Conservation (phyloP, 257 asterid genomes). For the Agastache rugosa region DNA sequence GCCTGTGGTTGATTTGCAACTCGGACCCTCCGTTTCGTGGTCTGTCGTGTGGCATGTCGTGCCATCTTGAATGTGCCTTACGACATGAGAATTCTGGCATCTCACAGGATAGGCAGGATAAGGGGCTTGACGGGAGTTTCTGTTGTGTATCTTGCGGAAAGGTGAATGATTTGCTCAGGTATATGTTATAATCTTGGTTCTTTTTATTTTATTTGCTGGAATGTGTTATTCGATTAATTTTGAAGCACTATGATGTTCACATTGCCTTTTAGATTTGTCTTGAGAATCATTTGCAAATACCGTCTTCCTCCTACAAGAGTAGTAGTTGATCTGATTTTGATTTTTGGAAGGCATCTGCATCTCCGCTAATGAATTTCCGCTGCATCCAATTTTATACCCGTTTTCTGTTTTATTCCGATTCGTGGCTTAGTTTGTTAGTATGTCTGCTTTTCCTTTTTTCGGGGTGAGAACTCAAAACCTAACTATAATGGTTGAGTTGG, state of each 20-base stretch:
- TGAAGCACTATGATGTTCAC: background rate
- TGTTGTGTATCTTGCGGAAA: conserved; percentile 78
- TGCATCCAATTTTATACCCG: background rate
- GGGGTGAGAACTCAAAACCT: background rate
- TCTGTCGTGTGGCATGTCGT: conserved; percentile 75
- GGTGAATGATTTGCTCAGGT: conserved; percentile 81
- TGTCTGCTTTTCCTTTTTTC: background rate
- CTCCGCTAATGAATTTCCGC: background rate
- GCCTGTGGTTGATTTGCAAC: conserved; percentile 77
- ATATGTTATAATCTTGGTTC: conserved; percentile 24
- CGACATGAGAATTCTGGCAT: conserved; percentile 64
- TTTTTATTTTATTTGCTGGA: background rate
- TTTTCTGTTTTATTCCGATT: background rate
- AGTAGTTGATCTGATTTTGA: background rate
- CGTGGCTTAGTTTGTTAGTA: background rate
- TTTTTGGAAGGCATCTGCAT: background rate
- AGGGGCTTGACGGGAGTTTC: conserved; percentile 76
- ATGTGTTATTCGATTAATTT: background rate
- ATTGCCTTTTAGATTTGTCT: background rate
- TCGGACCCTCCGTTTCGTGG: conserved; percentile 63
- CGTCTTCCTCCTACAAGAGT: conserved; percentile 3
- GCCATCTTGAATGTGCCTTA: conserved; percentile 84
- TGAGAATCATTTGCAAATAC: background rate
- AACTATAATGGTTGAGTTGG: background rate
- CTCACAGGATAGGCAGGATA: conserved; percentile 50